Conservation (phyloP, 2,329 filamentous ascomycete species). For the Botrytis pseudocinerea region DNA sequence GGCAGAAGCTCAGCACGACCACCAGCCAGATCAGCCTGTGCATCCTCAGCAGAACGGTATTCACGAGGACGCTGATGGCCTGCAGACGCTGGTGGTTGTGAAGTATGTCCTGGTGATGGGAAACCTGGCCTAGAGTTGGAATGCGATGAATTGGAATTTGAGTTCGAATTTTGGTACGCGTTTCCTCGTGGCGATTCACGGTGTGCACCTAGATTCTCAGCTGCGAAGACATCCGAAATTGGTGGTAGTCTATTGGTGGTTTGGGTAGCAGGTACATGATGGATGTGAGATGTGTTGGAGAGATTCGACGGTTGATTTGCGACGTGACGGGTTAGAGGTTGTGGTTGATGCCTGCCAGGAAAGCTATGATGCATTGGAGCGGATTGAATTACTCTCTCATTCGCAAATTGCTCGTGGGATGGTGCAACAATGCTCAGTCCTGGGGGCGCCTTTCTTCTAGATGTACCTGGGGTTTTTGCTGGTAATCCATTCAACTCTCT, state of each 20-base stretch:
- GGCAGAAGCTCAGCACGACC: conserved; percentile 91
- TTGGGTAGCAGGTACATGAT: conserved; percentile 83
- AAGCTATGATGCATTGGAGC: conserved; percentile 94
- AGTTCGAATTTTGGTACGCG: conserved; percentile 34
- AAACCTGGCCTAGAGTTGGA: conserved; percentile 66
- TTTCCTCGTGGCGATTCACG: conserved; percentile 46
- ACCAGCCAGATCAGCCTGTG: conserved; percentile 83
- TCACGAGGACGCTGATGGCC: conserved; percentile 69
- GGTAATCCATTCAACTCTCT: conserved; percentile 46
- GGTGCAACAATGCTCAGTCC: conserved; percentile 94
- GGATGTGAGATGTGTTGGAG: conserved; percentile 83
- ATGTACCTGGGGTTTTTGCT: conserved; percentile 72
- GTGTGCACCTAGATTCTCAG: conserved; percentile 67
- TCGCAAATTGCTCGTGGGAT: conserved; percentile 85
- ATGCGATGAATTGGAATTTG: conserved; percentile 59
- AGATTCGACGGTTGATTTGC: conserved; percentile 81
- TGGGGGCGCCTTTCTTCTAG: conserved; percentile 77
- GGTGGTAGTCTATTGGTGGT: conserved; percentile 90
- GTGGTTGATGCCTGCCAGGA: conserved; percentile 80
- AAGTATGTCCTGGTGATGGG: conserved; percentile 64
- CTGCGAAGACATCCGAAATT: conserved; percentile 89
- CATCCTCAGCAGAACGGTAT: conserved; percentile 94
- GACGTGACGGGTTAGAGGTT: conserved; percentile 74
- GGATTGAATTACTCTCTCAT: conserved; percentile 94
- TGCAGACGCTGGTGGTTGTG: conserved; percentile 55